A percentile compares a stretch with the other conserved stretches of the same genome.
Conservation (phyloP, 768 basidiomycete species). For the Tulasnella sp. region DNA sequence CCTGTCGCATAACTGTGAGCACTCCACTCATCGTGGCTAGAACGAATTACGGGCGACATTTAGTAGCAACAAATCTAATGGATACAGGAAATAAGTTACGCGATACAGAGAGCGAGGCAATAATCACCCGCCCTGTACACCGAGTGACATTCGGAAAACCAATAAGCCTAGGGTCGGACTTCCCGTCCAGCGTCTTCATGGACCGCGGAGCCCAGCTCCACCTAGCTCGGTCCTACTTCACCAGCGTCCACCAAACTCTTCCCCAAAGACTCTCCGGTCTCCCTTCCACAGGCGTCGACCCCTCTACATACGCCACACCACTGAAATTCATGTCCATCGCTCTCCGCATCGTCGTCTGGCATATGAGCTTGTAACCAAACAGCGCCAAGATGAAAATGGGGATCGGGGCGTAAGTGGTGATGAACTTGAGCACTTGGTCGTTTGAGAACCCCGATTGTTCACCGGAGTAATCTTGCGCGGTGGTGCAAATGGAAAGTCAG, state of each 20-base stretch:
- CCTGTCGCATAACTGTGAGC: too few relatives aligned
- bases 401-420: slow-evolving; percentile 31
- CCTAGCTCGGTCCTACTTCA: neutral
- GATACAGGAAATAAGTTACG: neutral
- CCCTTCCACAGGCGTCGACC: neutral
- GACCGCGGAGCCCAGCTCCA: too few relatives aligned
- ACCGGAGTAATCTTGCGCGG: neutral
- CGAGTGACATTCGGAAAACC: neutral
- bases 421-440: slow-evolving; percentile 32
- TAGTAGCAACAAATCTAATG: neutral
- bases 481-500: neutral
- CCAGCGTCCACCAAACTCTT: slow-evolving; percentile 21
- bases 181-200: neutral
- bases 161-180: too few relatives aligned
- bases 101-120: neutral
- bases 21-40: too few relatives aligned
- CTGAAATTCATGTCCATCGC: slow-evolving; percentile 33
- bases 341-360: slow-evolving; percentile 32
- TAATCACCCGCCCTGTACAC: neutral
- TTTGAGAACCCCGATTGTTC: neutral
- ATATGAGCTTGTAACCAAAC: slow-evolving; percentile 38
- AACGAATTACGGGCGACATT: too few relatives aligned
- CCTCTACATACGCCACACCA: neutral
- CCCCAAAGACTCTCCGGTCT: neutral
- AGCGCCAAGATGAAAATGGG: slow-evolving; percentile 37